A percentile compares a stretch with the other conserved stretches of the same genome.
Evolutionary conservation across 108 stramenopile genomes (phyloP).

Genomic region (Stephanodiscus minutulus): DNA sequence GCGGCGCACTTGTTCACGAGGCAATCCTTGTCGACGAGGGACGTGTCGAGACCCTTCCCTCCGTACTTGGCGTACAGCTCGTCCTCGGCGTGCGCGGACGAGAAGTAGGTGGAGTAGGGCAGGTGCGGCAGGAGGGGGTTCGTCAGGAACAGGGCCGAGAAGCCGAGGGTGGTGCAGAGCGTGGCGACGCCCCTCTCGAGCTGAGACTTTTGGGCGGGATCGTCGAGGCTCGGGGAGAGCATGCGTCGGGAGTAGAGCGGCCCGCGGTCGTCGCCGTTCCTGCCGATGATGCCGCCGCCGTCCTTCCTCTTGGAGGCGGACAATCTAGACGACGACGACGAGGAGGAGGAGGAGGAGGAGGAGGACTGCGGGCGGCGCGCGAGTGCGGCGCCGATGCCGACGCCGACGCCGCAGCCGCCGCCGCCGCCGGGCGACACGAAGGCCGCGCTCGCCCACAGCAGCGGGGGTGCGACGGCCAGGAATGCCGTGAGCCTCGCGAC

Average conservation of each 20-base stretch:
- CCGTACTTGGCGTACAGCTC: constrained; percentile 89
- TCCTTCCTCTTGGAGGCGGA: background rate
- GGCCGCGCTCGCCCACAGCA: background rate
- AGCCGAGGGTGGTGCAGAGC: constrained; percentile 42
- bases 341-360: background rate
- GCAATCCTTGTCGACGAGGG: constrained; percentile 87
- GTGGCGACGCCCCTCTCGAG: constrained; percentile 45
- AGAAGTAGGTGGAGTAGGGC: constrained; percentile 21
- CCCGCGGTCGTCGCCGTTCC: background rate
- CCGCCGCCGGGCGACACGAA: background rate
- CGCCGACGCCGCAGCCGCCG: background rate
- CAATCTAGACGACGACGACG: background rate
- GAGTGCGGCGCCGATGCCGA: background rate
- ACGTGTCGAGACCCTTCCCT: constrained; percentile 80
- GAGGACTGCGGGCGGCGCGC: background rate
- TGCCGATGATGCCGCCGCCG: too few species aligned
- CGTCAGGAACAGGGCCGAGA: constrained; percentile 46
- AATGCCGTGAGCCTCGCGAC: constrained; percentile 15
- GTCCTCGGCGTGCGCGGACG: constrained; percentile 79
- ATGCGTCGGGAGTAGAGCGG: background rate
- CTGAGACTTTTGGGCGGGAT: constrained; percentile 22
- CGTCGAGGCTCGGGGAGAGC: constrained; percentile 1
- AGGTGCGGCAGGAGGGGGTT: constrained; percentile 50
- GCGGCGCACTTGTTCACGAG: constrained; percentile 78
- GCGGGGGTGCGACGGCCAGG: background rate